Base-by-base conservation (phyloP, 2,329 filamentous ascomycete species). In the Camillea tinctor region DNA sequence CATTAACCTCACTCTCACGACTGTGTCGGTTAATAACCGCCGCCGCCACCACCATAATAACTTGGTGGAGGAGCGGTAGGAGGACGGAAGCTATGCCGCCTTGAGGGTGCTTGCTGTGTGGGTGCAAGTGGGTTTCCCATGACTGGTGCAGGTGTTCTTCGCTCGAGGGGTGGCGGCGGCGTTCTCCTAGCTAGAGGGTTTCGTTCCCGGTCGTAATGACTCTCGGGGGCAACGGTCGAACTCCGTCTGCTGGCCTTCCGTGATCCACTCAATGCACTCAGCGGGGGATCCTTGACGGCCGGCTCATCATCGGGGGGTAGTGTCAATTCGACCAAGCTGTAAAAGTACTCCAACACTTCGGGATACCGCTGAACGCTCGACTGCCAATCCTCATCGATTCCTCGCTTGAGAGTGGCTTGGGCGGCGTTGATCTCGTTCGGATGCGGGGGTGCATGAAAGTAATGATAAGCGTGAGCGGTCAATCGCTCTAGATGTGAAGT, bases 311-410 rank as follows among this genome's bases (percentile, higher is more conserved):
- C 88, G 49, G 76, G 76, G 0, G 90, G 90, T 4, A 91, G 75
- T 21, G 80, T 83, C 60, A 92, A 73, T 57, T 88, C 84, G 40
- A 93, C 88, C 44, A 93, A 78, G 60, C 85, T 81, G 75, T 89
- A 93, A 72, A 90, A 93, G 75, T 93, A 92, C 74, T 92, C 88
- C 57, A 94, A 79, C n/a, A 93, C 87, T 71, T 93, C 89, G 4
- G 90, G 91, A 68, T 93, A 94, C 57, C 87, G 83, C 68, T 91
- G 84, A 48, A 93, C 90, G 53, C 87, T 89, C 26, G 84, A 81
- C 68, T 88, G 84, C 90, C 90, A 94, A 76, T 93, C 90, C 63
- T 90, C 87, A 68, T 93, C 89, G 68, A 93, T 89, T 62, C 89
- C 89, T 54, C 85, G 83, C 75, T 92, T 91, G 62, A 92, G 80